Base-by-base conservation (phyloP, 768 basidiomycete genomes). In the Xerocomus potaroensis region DNA sequence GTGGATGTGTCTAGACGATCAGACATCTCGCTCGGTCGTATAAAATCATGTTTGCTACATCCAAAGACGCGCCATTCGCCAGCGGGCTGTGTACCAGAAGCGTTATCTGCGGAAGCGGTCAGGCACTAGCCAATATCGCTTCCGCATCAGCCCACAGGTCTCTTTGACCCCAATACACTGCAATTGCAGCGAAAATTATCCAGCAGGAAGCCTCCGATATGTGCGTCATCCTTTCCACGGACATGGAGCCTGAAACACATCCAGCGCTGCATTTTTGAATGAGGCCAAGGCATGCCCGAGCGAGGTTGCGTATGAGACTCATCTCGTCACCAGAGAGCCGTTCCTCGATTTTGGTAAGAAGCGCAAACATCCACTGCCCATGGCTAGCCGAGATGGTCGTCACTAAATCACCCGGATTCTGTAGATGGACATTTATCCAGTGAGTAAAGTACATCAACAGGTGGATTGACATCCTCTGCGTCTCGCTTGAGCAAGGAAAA, bases 81-180 rank as follows among this genome's bases (percentile, higher is more conserved):
- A 38, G 22, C 24, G 31, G 14, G 35, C 35, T 3, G 21, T 43
- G 46, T 42, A 29, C 42, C n/a, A 35, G 19, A 36, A 35, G 24
- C 19, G 16, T 18, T 14, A 16, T 26, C 33, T 39, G 19, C 38
- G 36, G 27, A 45, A 30, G 21, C 24, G 36, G 26, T 55, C 55
- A 59, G 35, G 41, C 39, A 48, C 41, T 30, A 15, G 58, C 47
- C 47, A 87, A 57, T 53, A 72, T 69, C n/a, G 65, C 69, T 57
- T 83, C 80, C 18, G 83, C 87, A 58, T 91, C 88, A 64, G 68
- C 68, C 89, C 88, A 92, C 33, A 92, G 66, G 62, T 92, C 90
- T 42, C 70, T 73, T 68, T 92, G 90, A 19, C 79, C 82, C 90
- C 90, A 92, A 3, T 83, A 63, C 16, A 75, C 77, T 21, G 77